phyloP scores from a whole-genome alignment of 371 early-diverging fungal species.

The Apophysomyces sp. region DNA sequence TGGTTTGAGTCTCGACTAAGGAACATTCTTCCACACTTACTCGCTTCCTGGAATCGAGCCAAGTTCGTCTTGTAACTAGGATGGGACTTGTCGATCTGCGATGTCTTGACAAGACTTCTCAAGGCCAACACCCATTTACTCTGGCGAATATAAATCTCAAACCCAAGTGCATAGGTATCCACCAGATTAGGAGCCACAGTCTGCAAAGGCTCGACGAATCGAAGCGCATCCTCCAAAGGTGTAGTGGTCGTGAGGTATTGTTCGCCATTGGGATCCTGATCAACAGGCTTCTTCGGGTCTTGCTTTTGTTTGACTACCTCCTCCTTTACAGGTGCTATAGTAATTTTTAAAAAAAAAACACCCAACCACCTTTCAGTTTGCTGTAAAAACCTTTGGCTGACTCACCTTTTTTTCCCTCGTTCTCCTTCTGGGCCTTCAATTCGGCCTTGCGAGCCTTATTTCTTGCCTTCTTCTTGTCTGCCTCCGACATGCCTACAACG shows the following conservation, averaged over 20 bases:
- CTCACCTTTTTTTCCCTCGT: slow-evolving; percentile 39
- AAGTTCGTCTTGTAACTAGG: slow-evolving; percentile 52
- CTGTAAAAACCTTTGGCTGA: slow-evolving; percentile 21
- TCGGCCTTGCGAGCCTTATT: slow-evolving; percentile 58
- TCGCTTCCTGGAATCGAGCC: slow-evolving; percentile 54
- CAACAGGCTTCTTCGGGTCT: slow-evolving; percentile 45
- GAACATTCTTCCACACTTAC: slow-evolving; percentile 13
- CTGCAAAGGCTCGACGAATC: slow-evolving; percentile 74
- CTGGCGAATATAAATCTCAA: slow-evolving; percentile 80
- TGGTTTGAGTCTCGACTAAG: not conserved
- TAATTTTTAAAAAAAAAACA: not conserved
- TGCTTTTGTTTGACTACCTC: slow-evolving; percentile 45
- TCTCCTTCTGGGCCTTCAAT: slow-evolving; percentile 45
- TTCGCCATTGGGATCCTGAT: slow-evolving; percentile 70
- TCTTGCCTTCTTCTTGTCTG: slow-evolving; percentile 61
- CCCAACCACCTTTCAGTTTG: not conserved
- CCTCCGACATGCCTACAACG: slow-evolving; percentile 52
- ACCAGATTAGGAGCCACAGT: slow-evolving; percentile 51
- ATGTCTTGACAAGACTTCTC: slow-evolving; percentile 61
- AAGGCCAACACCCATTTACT: slow-evolving; percentile 75
- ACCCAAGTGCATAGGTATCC: slow-evolving; percentile 69
- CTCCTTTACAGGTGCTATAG: slow-evolving; percentile 9
- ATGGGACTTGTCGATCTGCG: slow-evolving; percentile 50
- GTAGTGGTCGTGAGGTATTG: slow-evolving; percentile 60
- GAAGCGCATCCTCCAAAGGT: slow-evolving; percentile 74